Conservation (phyloP, 1,139 yeast genomes). For the Pichia sp. region DNA sequence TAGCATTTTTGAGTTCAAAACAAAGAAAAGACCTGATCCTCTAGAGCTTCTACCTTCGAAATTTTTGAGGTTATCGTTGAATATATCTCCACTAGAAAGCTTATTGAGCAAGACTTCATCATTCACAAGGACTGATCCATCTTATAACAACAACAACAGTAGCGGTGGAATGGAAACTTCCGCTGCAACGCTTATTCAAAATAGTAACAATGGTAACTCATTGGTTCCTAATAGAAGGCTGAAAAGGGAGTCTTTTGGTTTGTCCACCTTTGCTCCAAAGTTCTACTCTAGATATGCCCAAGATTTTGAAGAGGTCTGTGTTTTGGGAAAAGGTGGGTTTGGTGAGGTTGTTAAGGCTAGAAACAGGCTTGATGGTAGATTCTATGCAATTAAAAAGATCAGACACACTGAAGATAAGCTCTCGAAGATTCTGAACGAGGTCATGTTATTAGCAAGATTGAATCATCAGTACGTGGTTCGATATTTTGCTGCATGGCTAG, state of each 20-base stretch:
- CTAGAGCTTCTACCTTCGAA: conserved; percentile 79
- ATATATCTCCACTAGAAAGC: conserved; percentile 26
- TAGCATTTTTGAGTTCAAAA: conserved; percentile 59
- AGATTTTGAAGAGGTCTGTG: conserved; percentile 92
- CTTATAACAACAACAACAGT: background rate
- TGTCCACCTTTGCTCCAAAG: conserved; percentile 21
- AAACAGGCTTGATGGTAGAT: conserved; percentile 87
- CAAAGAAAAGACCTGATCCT: conserved; percentile 74
- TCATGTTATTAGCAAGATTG: conserved; percentile 81
- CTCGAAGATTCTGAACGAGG: conserved; percentile 82
- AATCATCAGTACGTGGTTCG: conserved; percentile 95
- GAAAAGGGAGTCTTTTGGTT: conserved; percentile 29
- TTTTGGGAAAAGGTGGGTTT: conserved; percentile 89
- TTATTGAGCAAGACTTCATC: conserved; percentile 14
- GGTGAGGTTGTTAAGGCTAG: conserved; percentile 97
- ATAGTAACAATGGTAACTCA: background rate
- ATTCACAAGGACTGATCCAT: background rate
- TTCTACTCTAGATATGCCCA: conserved; percentile 57
- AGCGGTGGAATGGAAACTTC: background rate
- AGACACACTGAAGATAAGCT: conserved; percentile 76
- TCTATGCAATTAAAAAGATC: conserved; percentile 90
- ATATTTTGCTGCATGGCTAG: conserved; percentile 97
- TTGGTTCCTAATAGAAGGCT: conserved; percentile 6
- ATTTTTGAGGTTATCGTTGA: conserved; percentile 69
- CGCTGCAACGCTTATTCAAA: background rate